These are phyloP conservation scores for Entamoeba moshkovskii DNA, from an alignment of 208 protist species.

Conservation along the genomic window DNA sequence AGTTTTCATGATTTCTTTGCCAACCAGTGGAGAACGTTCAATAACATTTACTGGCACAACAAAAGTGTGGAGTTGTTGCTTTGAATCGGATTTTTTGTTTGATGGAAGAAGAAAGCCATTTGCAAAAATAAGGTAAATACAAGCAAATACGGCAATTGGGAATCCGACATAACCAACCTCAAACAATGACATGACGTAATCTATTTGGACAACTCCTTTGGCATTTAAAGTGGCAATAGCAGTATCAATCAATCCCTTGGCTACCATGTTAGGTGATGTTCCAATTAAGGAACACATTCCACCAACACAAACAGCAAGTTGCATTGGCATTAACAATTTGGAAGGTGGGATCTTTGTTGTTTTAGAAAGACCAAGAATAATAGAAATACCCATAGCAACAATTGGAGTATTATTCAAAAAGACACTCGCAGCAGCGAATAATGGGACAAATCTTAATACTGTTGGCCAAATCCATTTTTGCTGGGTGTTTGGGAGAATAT, in stretches of 20 bases:
- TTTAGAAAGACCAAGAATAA: not conserved
- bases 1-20: not conserved
- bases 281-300: not conserved
- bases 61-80: not conserved
- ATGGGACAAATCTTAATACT: not conserved
- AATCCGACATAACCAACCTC: not conserved
- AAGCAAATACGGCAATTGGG: not conserved
- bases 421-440: not conserved
- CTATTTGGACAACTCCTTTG: not conserved
- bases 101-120: not conserved
- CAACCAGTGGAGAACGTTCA: not conserved
- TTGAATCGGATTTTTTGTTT: not conserved
- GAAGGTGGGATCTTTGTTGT: not conserved
- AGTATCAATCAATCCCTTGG: not conserved
- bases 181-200: not conserved
- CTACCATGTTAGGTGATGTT: not conserved
- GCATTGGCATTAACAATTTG: not conserved
- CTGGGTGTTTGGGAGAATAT: not conserved
- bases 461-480: not conserved
- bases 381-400: not conserved
- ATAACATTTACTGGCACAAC: not conserved
- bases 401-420: not conserved
- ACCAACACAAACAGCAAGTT: not conserved
- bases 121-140: not conserved
- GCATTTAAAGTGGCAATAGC: not conserved